Percentiles rank a stretch among this genome's conserved stretches.
phyloP scores from a whole-genome alignment of 345 rosid genomes.

The Hibiscus mutabilis region DNA sequence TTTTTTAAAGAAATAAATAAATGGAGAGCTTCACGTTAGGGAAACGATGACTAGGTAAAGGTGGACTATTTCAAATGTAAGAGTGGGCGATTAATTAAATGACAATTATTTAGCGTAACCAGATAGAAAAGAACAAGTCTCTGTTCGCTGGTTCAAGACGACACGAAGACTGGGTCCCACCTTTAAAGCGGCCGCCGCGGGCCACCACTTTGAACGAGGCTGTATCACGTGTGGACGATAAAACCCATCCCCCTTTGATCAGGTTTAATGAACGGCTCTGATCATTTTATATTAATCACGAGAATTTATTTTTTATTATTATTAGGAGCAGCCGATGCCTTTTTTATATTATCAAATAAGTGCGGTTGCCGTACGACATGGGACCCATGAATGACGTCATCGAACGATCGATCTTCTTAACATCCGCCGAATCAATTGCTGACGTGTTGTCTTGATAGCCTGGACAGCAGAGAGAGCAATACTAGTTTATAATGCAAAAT shows the following conservation, averaged over 20 bases:
- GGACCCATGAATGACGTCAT: not conserved
- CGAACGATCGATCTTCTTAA: too few relatives aligned
- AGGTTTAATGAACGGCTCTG: too few relatives aligned
- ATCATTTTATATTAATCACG: too few relatives aligned
- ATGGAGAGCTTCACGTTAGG: conserved; percentile 16
- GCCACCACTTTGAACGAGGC: conserved; percentile 1
- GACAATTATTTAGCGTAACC: not conserved
- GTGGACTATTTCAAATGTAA: too few relatives aligned
- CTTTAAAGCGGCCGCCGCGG: conserved; percentile 50
- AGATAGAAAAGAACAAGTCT: not conserved
- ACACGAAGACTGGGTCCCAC: conserved; percentile 35
- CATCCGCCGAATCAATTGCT: not conserved
- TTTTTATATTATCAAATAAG: not conserved
- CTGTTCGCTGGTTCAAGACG: conserved; percentile 46
- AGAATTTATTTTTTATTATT: too few relatives aligned
- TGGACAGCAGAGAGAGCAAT: too few relatives aligned
- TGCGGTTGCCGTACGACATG: not conserved
- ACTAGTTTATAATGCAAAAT: too few relatives aligned
- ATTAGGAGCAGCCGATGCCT: not conserved
- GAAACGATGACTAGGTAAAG: not conserved
- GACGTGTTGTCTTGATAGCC: not conserved
- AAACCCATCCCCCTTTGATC: not conserved
- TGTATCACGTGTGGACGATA: conserved; percentile 53
- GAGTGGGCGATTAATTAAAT: too few relatives aligned
- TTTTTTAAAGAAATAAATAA: too few relatives aligned